phyloP scores from a whole-genome alignment of 371 early-diverging fungal species.

The Capniomyces stellatus region DNA sequence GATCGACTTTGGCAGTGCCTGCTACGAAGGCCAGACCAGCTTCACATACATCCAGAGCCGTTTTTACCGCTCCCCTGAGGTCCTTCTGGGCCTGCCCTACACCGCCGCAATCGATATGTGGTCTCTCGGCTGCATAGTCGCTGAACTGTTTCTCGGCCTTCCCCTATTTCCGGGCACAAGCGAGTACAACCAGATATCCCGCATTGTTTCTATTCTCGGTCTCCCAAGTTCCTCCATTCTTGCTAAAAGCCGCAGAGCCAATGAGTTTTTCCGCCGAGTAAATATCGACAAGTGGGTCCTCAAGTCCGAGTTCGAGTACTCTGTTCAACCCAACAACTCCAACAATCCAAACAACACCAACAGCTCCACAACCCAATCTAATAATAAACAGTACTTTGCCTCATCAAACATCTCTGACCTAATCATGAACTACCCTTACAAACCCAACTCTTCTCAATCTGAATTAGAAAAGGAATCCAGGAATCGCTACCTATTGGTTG shows the following conservation, averaged over 20 bases:
- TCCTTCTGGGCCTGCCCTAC: constrained; percentile 80
- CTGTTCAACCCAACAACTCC: constrained; percentile 41
- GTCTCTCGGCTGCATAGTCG: constrained; percentile 98
- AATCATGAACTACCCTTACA: constrained; percentile 53
- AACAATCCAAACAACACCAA: constrained; percentile 25
- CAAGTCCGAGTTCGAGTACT: constrained; percentile 68
- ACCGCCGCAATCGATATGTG: constrained; percentile 95
- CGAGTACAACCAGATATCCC: constrained; percentile 71
- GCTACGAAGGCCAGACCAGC: constrained; percentile 61
- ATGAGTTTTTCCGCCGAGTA: constrained; percentile 48
- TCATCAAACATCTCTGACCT: constrained; percentile 27
- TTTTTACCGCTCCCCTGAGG: constrained; percentile 94
- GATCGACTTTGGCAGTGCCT: constrained; percentile 96
- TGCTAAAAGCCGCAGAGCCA: constrained; percentile 56
- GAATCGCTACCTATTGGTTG: constrained; percentile 43
- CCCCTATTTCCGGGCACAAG: constrained; percentile 85
- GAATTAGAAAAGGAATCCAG: constrained; percentile 38
- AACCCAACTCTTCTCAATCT: constrained; percentile 38
- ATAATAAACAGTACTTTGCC: constrained; percentile 54
- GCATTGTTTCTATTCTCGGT: constrained; percentile 75
- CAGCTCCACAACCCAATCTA: not conserved
- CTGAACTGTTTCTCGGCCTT: constrained; percentile 80
- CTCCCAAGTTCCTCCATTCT: constrained; percentile 72
- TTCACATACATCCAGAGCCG: constrained; percentile 93
- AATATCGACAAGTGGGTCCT: constrained; percentile 34